A percentile compares a stretch with the other conserved stretches of the same genome.
phyloP scores from a whole-genome alignment of 1,284 basidiomycete species.

The Sporisorium scitamineum region DNA sequence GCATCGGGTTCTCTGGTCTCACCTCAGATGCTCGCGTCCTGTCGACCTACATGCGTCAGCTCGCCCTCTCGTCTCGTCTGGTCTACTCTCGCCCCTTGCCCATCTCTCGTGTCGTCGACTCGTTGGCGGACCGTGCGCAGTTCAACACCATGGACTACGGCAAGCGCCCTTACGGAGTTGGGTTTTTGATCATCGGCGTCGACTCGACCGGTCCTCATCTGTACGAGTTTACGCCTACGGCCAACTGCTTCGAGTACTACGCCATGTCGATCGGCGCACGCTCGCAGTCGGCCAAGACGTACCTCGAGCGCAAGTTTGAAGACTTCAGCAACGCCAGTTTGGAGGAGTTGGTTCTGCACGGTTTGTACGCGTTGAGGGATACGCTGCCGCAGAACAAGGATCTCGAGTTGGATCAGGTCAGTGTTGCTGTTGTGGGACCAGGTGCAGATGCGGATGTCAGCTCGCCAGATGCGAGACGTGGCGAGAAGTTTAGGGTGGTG shows the following conservation, averaged over 20 bases:
- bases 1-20: conserved; percentile 96
- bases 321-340: conserved; percentile 73
- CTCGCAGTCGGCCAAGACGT: conserved; percentile 97
- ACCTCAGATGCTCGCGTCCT: conserved; percentile 95
- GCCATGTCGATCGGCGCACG: conserved; percentile 98
- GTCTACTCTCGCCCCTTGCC: conserved; percentile 94
- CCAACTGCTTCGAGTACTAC: conserved; percentile 97
- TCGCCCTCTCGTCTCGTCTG: conserved; percentile 95
- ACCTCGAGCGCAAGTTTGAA: conserved; percentile 93
- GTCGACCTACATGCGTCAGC: conserved; percentile 96
- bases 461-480: conserved; percentile 49
- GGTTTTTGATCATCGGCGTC: conserved; percentile 95
- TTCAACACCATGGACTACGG: conserved; percentile 99
- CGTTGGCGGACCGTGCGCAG: conserved; percentile 98
- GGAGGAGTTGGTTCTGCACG: conserved; percentile 62
- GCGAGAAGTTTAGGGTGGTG: conserved; percentile 63
- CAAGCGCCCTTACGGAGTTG: conserved; percentile 95
- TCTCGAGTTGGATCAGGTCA: conserved; percentile 63
- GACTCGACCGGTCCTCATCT: conserved; percentile 96
- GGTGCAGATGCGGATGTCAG: conserved; percentile 63
- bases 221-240: conserved; percentile 97
- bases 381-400: conserved; percentile 68
- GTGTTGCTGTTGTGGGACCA: conserved; percentile 65
- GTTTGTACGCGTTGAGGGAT: conserved; percentile 65
- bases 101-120: conserved; percentile 88